Conservation (phyloP, 257 asterid genomes). For the Capsicum baccatum region DNA sequence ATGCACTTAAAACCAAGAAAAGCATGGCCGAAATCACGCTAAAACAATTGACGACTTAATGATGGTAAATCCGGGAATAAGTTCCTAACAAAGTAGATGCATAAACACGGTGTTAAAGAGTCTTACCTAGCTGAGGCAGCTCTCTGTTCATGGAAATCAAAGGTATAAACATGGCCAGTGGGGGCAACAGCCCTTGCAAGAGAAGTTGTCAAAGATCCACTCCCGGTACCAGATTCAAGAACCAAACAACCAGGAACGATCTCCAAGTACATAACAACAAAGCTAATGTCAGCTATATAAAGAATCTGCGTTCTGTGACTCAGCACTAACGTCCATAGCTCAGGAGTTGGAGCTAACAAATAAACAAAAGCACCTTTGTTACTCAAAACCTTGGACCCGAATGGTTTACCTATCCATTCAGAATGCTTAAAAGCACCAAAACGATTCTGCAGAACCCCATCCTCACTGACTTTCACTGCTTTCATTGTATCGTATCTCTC, state of each 20-base stretch:
- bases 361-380: slow-evolving; percentile 77
- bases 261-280: slow-evolving; percentile 87
- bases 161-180: slow-evolving; percentile 79
- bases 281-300: slow-evolving; percentile 92
- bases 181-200: slow-evolving; percentile 93
- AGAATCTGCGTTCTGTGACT: slow-evolving; percentile 98
- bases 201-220: slow-evolving; percentile 90
- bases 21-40: not conserved
- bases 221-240: slow-evolving; percentile 97
- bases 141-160: slow-evolving; percentile 96
- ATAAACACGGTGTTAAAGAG: not conserved
- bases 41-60: not conserved
- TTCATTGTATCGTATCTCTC: slow-evolving; percentile 85
- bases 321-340: slow-evolving; percentile 89
- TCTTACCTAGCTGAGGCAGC: slow-evolving; percentile 91
- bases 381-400: slow-evolving; percentile 89
- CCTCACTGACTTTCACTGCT: slow-evolving; percentile 65
- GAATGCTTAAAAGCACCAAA: slow-evolving; percentile 87
- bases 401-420: slow-evolving; percentile 89
- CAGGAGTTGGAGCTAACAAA: slow-evolving; percentile 93
- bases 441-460: slow-evolving; percentile 78
- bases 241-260: slow-evolving; percentile 88
- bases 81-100: not conserved
- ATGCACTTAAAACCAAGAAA: not conserved
- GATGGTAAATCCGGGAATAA: not conserved